Evolutionary conservation across 2,329 filamentous ascomycete species (phyloP), one percentile per base, ranked within the genome.

Genomic region (Trichoderma brevicompactum): DNA sequence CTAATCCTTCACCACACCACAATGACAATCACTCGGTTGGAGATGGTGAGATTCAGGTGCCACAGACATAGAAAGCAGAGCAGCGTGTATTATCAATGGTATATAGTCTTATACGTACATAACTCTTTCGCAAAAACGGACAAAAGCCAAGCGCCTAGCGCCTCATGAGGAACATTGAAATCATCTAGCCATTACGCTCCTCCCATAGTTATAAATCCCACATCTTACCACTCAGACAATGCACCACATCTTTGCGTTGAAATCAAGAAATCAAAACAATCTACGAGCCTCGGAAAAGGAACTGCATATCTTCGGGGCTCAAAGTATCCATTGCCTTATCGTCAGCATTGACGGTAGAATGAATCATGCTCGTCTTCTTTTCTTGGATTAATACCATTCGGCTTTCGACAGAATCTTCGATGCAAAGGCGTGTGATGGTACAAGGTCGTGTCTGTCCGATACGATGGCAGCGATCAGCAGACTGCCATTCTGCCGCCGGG

Each of bases 401-500:
- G 66, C 91, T 95, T 80, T 99, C 95, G 34, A 99, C 94, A 1
- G 92, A 96, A 75, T 99, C 95, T 76, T 99, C 94, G 68, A 99
- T 97, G 74, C 93, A 96, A 10, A 99, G 86, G 34, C 95, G 89
- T 1, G 94, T 98, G 72, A 99, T 96, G 41, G 92, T 92, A 75
- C 95, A 98, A 34, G 94, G 94, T 7, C 95, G 90, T 53, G 89
- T 92, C 80, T 99, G 95, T 38, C 95, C 95, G 71, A 98, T 99
- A 64, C 95, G 93, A 79, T 98, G 95, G 74, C 91, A 93, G 69
- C 92, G 87, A 76, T 99, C 95, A 2, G 95, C 95, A 68, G 91
- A 95, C 79, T 99, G 95, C 95, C 95, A 99, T 79, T 99, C 95
- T 0, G 94, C 94, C n/a, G 94, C 94, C n/a, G 95, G 95, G 71